phyloP scores from a whole-genome alignment of 352 stramenopile species.

The Pythium insidiosum region DNA sequence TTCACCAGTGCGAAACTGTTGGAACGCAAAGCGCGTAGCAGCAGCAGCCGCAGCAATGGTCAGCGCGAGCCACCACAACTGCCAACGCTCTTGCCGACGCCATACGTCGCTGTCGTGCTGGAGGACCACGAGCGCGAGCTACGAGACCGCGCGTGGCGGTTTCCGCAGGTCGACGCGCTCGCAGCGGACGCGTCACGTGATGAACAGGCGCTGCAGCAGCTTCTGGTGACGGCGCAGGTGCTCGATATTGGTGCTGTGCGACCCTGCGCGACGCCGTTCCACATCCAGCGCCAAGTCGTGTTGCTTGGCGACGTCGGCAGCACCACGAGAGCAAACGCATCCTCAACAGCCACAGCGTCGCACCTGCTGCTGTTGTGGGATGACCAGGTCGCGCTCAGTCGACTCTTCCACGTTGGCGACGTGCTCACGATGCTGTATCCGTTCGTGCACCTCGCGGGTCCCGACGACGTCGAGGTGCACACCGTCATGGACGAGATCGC shows the following conservation, averaged over 20 bases:
- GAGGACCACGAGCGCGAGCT: slow-evolving; percentile 21
- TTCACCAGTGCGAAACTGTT: slow-evolving; percentile 58
- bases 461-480: slow-evolving; percentile 34
- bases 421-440: slow-evolving; percentile 51
- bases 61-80: not conserved
- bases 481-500: slow-evolving; percentile 54
- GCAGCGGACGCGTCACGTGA: slow-evolving; percentile 9
- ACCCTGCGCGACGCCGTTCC: slow-evolving; percentile 40
- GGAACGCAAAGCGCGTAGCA: slow-evolving; percentile 20
- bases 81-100: slow-evolving; percentile 25
- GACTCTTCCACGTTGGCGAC: slow-evolving; percentile 45
- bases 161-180: slow-evolving; percentile 30
- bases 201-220: slow-evolving; percentile 15
- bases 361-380: slow-evolving; percentile 63
- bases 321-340: not conserved
- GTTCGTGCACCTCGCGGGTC: slow-evolving; percentile 43
- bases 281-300: slow-evolving; percentile 57
- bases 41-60: slow-evolving; percentile 16
- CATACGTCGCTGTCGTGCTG: slow-evolving; percentile 26
- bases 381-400: slow-evolving; percentile 58
- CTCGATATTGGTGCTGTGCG: slow-evolving; percentile 64
- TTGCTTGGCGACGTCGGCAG: slow-evolving; percentile 30
- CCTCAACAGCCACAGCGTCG: slow-evolving; percentile 13
- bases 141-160: slow-evolving; percentile 12
- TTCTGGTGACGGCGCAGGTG: slow-evolving; percentile 22